These are phyloP conservation scores for Glarea lozoyensis DNA, from an alignment of 495 filamentous ascomycete genomes.

Conservation along the genomic window DNA sequence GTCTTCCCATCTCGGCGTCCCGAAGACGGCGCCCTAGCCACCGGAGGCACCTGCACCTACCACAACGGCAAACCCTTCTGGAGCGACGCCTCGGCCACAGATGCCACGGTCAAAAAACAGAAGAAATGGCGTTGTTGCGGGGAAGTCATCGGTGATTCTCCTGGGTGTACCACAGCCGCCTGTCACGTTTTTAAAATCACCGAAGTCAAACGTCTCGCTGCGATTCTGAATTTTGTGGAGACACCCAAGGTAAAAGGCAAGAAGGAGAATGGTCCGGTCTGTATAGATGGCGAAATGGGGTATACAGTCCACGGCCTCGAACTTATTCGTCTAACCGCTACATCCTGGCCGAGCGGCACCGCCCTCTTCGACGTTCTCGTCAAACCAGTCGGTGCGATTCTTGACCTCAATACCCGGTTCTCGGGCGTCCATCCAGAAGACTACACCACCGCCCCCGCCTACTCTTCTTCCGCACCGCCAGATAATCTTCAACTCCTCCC, in stretches of 20 bases:
- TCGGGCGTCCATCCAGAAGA: constrained; percentile 76
- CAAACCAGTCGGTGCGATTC: constrained; percentile 67
- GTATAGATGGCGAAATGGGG: constrained; percentile 96
- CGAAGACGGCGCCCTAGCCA: constrained; percentile 70
- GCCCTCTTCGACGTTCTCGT: constrained; percentile 79
- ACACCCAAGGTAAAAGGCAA: constrained; percentile 55
- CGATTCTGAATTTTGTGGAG: constrained; percentile 65
- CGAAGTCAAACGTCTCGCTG: constrained; percentile 64
- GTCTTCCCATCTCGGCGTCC: constrained; percentile 80
- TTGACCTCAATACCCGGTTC: constrained; percentile 86
- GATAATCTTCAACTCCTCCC: constrained; percentile 53
- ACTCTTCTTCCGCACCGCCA: constrained; percentile 26
- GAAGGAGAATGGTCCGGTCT: constrained; percentile 43
- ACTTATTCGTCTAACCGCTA: constrained; percentile 77
- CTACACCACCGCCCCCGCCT: constrained; percentile 57
- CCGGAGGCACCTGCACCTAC: constrained; percentile 65
- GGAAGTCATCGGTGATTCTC: constrained; percentile 52
- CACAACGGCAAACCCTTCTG: constrained; percentile 61
- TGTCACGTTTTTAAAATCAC: constrained; percentile 86
- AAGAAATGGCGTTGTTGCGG: constrained; percentile 71
- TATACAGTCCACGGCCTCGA: constrained; percentile 84
- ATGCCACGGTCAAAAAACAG: constrained; percentile 40
- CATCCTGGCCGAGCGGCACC: constrained; percentile 73
- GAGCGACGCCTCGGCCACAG: constrained; percentile 31
- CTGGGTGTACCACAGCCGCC: constrained; percentile 59